A percentile compares a stretch with the other conserved stretches of the same genome.
Evolutionary conservation across 2,329 filamentous ascomycete genomes (phyloP).

Genomic region (Exophiala spinifera): DNA sequence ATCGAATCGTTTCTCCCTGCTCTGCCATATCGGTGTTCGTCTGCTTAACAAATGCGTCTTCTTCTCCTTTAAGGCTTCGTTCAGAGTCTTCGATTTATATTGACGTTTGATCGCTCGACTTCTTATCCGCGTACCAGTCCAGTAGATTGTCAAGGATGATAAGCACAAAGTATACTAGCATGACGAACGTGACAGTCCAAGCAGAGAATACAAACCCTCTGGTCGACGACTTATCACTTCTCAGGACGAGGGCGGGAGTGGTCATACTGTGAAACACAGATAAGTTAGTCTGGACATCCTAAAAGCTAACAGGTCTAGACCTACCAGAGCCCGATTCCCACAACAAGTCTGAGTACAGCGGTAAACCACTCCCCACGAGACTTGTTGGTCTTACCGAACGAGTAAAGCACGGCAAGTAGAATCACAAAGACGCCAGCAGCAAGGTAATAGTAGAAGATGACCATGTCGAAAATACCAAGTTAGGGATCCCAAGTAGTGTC

Average conservation of each 20-base stretch:
- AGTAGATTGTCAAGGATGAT: conserved; percentile 12
- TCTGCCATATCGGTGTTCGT: too few relatives aligned
- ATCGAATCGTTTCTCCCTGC: too few relatives aligned
- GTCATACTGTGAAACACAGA: too few relatives aligned
- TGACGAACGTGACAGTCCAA: conserved; percentile 4
- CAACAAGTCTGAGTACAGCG: background rate
- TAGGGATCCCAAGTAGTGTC: background rate
- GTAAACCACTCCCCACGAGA: conserved; percentile 14
- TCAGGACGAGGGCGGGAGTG: too few relatives aligned
- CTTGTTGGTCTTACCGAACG: conserved; percentile 27
- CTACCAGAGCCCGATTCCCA: conserved; percentile 2
- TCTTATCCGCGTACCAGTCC: conserved; percentile 2
- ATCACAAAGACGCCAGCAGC: conserved; percentile 10
- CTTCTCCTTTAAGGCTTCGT: too few relatives aligned
- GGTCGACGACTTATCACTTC: background rate
- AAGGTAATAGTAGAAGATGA: conserved; percentile 14
- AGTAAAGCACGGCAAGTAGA: conserved; percentile 18
- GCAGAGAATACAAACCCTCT: background rate
- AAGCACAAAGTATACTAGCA: conserved; percentile 2
- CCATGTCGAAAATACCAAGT: conserved; percentile 1
- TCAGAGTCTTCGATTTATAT: too few relatives aligned
- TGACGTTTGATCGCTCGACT: background rate
- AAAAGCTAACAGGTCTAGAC: background rate
- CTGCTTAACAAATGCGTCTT: too few relatives aligned
- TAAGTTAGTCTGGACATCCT: too few relatives aligned